phyloP scores from a whole-genome alignment of 495 filamentous ascomycete species.

The Podospora pseudocomata region DNA sequence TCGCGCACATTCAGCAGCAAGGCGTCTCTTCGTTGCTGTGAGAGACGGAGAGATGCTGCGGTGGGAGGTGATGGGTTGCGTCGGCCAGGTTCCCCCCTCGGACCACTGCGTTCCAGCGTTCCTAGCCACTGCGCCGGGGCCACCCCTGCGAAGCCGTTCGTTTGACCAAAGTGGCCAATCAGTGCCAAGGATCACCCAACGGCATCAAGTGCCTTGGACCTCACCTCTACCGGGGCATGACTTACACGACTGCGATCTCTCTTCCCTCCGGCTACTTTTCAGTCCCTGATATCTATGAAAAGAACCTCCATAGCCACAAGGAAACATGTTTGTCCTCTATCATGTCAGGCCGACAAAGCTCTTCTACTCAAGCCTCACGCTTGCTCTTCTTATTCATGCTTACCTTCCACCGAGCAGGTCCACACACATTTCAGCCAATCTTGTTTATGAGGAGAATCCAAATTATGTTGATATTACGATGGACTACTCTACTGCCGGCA shows the following conservation, averaged over 20 bases:
- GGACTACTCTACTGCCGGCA: not conserved
- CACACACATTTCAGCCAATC: not conserved
- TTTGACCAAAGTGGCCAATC: slow-evolving; percentile 17
- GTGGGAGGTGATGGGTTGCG: not conserved
- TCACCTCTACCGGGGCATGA: not conserved
- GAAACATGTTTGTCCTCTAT: not conserved
- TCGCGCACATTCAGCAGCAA: not conserved
- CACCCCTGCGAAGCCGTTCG: not conserved
- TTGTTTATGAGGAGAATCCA: not conserved
- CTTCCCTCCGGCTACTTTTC: not conserved
- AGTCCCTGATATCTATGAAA: too few relatives aligned
- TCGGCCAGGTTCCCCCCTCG: not conserved
- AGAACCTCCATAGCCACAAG: not conserved
- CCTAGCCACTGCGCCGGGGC: slow-evolving; percentile 8
- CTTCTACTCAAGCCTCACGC: not conserved
- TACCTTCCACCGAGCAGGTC: not conserved
- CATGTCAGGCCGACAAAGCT: not conserved
- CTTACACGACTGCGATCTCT: too few relatives aligned
- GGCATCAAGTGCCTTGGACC: not conserved
- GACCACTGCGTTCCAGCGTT: slow-evolving; percentile 4
- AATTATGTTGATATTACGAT: not conserved
- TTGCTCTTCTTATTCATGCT: not conserved
- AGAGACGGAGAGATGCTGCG: not conserved
- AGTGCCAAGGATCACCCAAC: slow-evolving; percentile 9
- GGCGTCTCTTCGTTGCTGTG: not conserved